Conservation (phyloP, 2,329 filamentous ascomycete species). For the Phoma sp. region DNA sequence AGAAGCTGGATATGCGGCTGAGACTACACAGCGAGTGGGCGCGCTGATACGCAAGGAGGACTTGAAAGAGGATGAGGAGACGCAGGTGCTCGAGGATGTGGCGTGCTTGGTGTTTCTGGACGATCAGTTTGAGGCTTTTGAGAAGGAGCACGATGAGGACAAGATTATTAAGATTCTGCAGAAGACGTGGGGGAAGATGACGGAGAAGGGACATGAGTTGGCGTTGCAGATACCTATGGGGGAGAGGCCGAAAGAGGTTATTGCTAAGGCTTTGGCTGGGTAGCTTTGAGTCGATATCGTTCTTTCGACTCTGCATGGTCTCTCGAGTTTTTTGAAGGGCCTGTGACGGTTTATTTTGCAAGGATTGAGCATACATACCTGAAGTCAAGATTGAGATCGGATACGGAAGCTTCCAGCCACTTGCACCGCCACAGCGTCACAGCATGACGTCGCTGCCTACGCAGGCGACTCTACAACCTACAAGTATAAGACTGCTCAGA, state of each 20-base stretch:
- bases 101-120: conserved; percentile 88
- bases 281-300: neutral
- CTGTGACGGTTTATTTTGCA: neutral
- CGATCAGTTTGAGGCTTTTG: conserved; percentile 84
- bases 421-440: conserved; percentile 6
- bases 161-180: conserved; percentile 68
- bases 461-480: neutral
- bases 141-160: conserved; percentile 74
- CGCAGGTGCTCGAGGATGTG: conserved; percentile 82
- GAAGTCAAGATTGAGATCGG: too few relatives aligned
- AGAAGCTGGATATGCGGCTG: conserved; percentile 57
- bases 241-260: conserved; percentile 37
- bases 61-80: conserved; percentile 69
- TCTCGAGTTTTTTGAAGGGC: neutral
- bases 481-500: neutral
- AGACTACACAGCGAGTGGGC: conserved; percentile 68
- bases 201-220: conserved; percentile 41
- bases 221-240: conserved; percentile 46
- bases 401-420: conserved; percentile 11
- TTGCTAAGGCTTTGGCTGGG: conserved; percentile 44
- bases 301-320: neutral
- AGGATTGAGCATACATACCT: too few relatives aligned
- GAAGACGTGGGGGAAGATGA: conserved; percentile 54
- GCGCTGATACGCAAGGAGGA: conserved; percentile 82
- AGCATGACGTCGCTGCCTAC: conserved; percentile 4